Conservation (phyloP, 2,329 filamentous ascomycete genomes). For the Xylaria sp. region DNA sequence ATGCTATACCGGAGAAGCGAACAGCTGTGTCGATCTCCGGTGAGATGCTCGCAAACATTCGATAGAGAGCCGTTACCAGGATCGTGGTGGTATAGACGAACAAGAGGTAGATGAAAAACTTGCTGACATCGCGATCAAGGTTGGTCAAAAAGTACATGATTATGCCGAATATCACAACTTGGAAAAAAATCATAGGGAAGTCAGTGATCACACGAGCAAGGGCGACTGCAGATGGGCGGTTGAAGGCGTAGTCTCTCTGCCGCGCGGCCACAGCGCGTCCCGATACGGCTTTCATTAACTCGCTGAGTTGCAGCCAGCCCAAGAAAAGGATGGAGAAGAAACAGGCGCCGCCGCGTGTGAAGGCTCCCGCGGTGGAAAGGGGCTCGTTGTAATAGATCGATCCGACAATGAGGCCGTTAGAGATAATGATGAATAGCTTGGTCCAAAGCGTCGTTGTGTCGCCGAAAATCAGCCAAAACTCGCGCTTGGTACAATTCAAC, state of each 20-base stretch:
- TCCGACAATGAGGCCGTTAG: constrained; percentile 78
- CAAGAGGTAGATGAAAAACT: constrained; percentile 73
- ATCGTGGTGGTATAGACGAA: constrained; percentile 58
- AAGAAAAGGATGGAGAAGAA: constrained; percentile 66
- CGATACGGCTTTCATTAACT: constrained; percentile 80
- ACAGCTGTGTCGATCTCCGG: constrained; percentile 69
- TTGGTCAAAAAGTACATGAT: constrained; percentile 83
- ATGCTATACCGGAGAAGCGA: constrained; percentile 63
- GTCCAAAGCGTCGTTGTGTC: constrained; percentile 80
- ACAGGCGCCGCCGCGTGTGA: constrained; percentile 59
- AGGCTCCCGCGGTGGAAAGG: constrained; percentile 70
- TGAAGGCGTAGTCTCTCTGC: constrained; percentile 61
- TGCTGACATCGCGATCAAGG: constrained; percentile 70
- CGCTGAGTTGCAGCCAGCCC: constrained; percentile 75
- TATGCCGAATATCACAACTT: constrained; percentile 74
- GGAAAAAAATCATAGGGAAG: constrained; percentile 69
- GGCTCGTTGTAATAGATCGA: constrained; percentile 79
- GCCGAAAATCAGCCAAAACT: constrained; percentile 81
- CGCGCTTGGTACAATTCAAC: constrained; percentile 72
- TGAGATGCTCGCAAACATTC: constrained; percentile 49
- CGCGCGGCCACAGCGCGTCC: constrained; percentile 69
- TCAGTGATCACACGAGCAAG: constrained; percentile 68
- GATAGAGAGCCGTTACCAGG: constrained; percentile 47
- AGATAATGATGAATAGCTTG: constrained; percentile 81
- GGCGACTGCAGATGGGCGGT: constrained; percentile 65